Percentiles rank a stretch among this genome's conserved stretches.
Conservation (phyloP, 257 asterid genomes). For the Anisodus acutangulus region DNA sequence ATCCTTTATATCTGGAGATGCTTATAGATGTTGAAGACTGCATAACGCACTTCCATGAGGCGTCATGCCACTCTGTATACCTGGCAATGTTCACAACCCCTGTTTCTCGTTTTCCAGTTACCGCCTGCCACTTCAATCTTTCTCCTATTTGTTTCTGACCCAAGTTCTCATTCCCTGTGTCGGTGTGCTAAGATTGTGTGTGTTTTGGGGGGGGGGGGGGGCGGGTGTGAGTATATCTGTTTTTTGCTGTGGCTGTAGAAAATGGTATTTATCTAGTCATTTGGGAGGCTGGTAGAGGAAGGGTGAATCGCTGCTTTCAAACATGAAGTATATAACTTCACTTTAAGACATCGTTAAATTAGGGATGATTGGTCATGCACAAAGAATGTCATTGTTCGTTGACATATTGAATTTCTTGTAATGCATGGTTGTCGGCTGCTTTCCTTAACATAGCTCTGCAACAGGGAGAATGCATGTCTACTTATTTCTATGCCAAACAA, state of each 20-base stretch:
- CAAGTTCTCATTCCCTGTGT: not conserved
- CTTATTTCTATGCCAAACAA: too few species aligned
- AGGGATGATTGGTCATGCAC: not conserved
- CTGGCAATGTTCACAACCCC: not conserved
- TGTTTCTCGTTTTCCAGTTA: not conserved
- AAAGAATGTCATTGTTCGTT: not conserved
- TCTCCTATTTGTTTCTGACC: not conserved
- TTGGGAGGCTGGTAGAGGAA: not conserved
- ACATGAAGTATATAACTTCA: not conserved
- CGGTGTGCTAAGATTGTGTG: not conserved
- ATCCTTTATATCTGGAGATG: too few species aligned
- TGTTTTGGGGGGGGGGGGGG: not conserved
- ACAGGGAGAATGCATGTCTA: too few species aligned
- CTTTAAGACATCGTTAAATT: not conserved
- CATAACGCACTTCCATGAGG: too few species aligned
- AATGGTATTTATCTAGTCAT: not conserved
- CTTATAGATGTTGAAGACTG: too few species aligned
- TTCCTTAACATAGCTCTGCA: too few species aligned
- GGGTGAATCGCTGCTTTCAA: not conserved
- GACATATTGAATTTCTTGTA: not conserved
- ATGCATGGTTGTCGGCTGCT: too few species aligned
- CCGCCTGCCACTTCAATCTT: not conserved
- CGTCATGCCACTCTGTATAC: not conserved
- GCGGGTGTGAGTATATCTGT: not conserved
- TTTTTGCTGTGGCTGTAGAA: not conserved